These are phyloP conservation scores for Corchorus capsularis DNA, from an alignment of 345 rosid species.

Conservation along the genomic window DNA sequence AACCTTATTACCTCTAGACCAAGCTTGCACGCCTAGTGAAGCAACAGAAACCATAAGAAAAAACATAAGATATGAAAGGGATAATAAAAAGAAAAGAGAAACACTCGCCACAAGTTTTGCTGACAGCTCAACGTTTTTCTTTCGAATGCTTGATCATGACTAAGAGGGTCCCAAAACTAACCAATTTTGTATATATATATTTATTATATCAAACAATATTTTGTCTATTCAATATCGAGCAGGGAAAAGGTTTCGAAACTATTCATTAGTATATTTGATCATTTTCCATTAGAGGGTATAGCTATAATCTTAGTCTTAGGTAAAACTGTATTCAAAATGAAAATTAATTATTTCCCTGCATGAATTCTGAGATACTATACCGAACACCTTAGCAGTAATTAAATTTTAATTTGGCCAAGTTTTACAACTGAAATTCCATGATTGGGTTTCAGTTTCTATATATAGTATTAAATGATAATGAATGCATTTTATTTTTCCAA, in stretches of 20 bases:
- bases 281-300: neutral
- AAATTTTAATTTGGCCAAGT: neutral
- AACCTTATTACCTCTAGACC: neutral
- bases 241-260: neutral
- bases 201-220: neutral
- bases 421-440: neutral
- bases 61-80: neutral
- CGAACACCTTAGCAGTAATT: neutral
- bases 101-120: neutral
- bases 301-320: no score
- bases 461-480: no score
- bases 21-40: slow-evolving; percentile 1
- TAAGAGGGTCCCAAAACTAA: slow-evolving; percentile 7
- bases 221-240: neutral
- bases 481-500: no score
- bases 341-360: slow-evolving; percentile 1
- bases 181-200: slow-evolving; percentile 1
- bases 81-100: neutral
- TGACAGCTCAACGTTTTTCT: neutral
- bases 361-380: neutral
- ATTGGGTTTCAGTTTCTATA: no score
- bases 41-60: neutral
- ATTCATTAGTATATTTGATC: neutral
- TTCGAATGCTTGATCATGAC: slow-evolving; percentile 10
- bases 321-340: slow-evolving; percentile 1